A percentile compares a stretch with the other conserved stretches of the same genome.
Evolutionary conservation across 2,329 filamentous ascomycete genomes (phyloP).

Genomic region (Immersiporthe knoxdaviesiana): DNA sequence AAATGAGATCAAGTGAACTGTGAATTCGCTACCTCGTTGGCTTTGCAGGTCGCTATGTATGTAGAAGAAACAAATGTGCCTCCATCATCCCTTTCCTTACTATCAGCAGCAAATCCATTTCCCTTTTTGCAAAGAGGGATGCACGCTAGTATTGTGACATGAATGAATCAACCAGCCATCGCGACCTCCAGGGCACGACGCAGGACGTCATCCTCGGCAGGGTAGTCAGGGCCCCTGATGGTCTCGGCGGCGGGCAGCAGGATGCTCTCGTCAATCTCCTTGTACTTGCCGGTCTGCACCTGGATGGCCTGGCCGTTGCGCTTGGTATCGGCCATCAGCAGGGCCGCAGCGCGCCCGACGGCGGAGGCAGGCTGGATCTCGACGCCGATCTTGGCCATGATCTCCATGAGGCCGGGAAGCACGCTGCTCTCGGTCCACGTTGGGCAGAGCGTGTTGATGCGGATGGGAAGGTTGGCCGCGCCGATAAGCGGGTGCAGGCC

Average conservation of each 20-base stretch:
- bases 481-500: constrained; percentile 46
- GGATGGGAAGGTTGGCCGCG: constrained; percentile 47
- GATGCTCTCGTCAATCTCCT: constrained; percentile 56
- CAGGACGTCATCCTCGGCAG: constrained; percentile 43
- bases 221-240: constrained; percentile 40
- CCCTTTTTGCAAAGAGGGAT: not conserved
- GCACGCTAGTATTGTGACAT: not conserved
- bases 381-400: constrained; percentile 45
- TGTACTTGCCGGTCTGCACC: constrained; percentile 50
- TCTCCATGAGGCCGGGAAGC: constrained; percentile 42
- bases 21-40: not conserved
- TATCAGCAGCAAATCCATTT: not conserved
- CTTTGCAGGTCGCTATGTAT: not conserved
- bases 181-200: constrained; percentile 27
- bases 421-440: constrained; percentile 58
- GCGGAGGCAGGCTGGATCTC: constrained; percentile 48
- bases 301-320: constrained; percentile 58
- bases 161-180: constrained; percentile 5
- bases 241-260: constrained; percentile 40
- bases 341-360: constrained; percentile 53
- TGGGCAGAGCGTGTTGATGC: constrained; percentile 59
- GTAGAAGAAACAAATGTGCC: not conserved
- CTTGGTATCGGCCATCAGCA: constrained; percentile 52
- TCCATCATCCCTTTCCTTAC: not conserved
- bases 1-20: not conserved